A percentile compares a stretch with the other conserved stretches of the same genome.
phyloP scores from a whole-genome alignment of 371 early-diverging fungal species.

The Mortierella sp. region DNA sequence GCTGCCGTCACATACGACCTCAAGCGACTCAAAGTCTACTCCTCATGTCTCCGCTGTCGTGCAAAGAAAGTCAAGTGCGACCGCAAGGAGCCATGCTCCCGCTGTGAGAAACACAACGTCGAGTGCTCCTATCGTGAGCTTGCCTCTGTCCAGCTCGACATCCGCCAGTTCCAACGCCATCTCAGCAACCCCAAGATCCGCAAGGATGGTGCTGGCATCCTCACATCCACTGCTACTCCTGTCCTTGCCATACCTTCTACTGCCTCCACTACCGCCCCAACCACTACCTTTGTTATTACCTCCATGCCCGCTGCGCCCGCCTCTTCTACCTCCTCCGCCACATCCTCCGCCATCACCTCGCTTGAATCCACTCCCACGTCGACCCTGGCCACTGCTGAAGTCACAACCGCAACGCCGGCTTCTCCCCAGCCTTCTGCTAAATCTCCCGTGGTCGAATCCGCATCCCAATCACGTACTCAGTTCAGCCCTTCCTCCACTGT shows the following conservation, averaged over 20 bases:
- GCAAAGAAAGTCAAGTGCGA: conserved; percentile 53
- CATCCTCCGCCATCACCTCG: neutral
- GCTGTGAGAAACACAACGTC: conserved; percentile 40
- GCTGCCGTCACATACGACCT: conserved; percentile 38
- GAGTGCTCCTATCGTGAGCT: conserved; percentile 51
- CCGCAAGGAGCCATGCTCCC: conserved; percentile 51
- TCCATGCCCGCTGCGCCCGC: conserved; percentile 4
- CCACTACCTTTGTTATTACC: neutral
- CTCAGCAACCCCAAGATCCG: conserved; percentile 38
- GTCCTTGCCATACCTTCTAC: conserved; percentile 18
- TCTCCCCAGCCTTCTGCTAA: neutral
- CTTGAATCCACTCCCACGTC: too few relatives aligned
- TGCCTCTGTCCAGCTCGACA: conserved; percentile 48
- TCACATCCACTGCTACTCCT: conserved; percentile 30
- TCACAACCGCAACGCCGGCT: neutral
- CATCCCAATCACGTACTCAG: conserved; percentile 1
- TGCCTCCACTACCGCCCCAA: neutral
- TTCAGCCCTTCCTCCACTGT: conserved; percentile 1
- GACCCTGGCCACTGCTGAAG: too few relatives aligned
- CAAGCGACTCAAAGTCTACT: conserved; percentile 50
- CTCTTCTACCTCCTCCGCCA: neutral
- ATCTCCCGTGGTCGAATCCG: neutral
- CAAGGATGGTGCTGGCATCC: conserved; percentile 36
- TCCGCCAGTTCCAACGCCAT: conserved; percentile 49
- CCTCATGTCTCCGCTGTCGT: conserved; percentile 48